Percentiles rank a stretch among this genome's conserved stretches.
These are phyloP conservation scores for Colletotrichum simmondsii DNA, from an alignment of 2,329 filamentous ascomycete genomes.

Conservation along the genomic window DNA sequence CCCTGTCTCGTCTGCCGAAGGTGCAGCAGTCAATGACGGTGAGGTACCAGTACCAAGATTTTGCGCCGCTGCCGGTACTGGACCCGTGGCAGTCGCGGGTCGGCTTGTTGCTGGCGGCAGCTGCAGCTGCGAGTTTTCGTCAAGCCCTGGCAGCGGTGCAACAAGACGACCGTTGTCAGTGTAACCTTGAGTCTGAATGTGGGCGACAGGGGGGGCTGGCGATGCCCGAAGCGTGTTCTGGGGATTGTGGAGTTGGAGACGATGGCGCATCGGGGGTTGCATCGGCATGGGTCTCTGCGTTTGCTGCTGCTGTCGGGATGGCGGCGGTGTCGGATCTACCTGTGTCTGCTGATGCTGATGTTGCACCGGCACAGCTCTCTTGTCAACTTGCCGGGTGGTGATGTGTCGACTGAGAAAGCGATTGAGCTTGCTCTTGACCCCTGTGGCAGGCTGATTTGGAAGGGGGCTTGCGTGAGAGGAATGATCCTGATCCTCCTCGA, in stretches of 20 bases:
- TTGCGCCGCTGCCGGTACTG: neutral
- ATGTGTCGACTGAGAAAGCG: constrained; percentile 20
- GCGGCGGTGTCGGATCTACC: constrained; percentile 12
- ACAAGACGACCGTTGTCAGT: constrained; percentile 21
- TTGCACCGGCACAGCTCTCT: neutral
- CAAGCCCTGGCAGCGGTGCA: constrained; percentile 24
- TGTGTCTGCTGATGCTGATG: constrained; percentile 10
- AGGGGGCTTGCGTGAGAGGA: constrained; percentile 5
- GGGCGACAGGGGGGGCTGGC: constrained; percentile 7
- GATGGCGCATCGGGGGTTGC: constrained; percentile 27
- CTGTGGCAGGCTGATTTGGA: neutral
- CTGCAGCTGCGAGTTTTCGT: constrained; percentile 24
- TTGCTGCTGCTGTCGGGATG: constrained; percentile 1
- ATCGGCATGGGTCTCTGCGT: constrained; percentile 24
- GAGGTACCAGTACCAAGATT: neutral
- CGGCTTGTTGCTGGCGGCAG: neutral
- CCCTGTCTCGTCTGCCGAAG: constrained; percentile 14
- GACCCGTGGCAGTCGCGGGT: constrained; percentile 6
- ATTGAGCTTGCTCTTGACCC: constrained; percentile 24
- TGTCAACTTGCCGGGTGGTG: neutral
- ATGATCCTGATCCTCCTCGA: neutral
- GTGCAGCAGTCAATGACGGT: constrained; percentile 16
- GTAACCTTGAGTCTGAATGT: constrained; percentile 21
- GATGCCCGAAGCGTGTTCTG: constrained; percentile 26
- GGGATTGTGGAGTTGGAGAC: constrained; percentile 33